A percentile compares a stretch with the other conserved stretches of the same genome.
Evolutionary conservation across 2,329 filamentous ascomycete species (phyloP).

Genomic region (Bipolaris oryzae): DNA sequence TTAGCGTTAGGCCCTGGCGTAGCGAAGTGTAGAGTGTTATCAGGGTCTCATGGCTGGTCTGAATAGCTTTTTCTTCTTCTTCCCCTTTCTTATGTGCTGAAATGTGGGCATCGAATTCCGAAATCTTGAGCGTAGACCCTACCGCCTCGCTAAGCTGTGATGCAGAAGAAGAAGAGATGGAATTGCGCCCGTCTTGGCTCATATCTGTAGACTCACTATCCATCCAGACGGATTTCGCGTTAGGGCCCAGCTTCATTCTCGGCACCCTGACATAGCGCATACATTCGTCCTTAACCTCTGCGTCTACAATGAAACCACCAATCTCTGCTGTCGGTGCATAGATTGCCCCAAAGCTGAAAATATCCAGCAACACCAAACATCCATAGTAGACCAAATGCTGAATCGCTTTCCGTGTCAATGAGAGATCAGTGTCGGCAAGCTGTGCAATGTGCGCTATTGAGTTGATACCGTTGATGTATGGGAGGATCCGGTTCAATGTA

Average conservation of each 20-base stretch:
- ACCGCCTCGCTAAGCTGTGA: slow-evolving; percentile 25
- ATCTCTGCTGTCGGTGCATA: slow-evolving; percentile 85
- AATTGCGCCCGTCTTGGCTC: slow-evolving; percentile 28
- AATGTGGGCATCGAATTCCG: slow-evolving; percentile 19
- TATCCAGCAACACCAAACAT: slow-evolving; percentile 85
- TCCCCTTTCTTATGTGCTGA: slow-evolving; percentile 13
- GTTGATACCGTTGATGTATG: slow-evolving; percentile 87
- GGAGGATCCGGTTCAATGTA: slow-evolving; percentile 78
- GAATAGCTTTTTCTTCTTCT: slow-evolving; percentile 21
- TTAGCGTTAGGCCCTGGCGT: slow-evolving; percentile 79
- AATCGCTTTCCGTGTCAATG: slow-evolving; percentile 83
- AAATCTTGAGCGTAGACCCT: slow-evolving; percentile 21
- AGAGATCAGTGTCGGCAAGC: slow-evolving; percentile 82
- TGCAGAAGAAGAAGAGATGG: slow-evolving; percentile 33
- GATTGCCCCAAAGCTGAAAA: slow-evolving; percentile 92
- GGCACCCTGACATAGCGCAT: slow-evolving; percentile 72
- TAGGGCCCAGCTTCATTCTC: slow-evolving; percentile 35
- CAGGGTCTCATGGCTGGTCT: slow-evolving; percentile 54
- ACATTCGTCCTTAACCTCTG: slow-evolving; percentile 83
- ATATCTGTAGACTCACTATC: slow-evolving; percentile 25
- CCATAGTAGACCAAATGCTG: slow-evolving; percentile 93
- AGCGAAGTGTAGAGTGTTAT: slow-evolving; percentile 87
- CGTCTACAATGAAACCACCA: slow-evolving; percentile 77
- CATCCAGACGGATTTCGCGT: slow-evolving; percentile 19
- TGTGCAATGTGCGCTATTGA: slow-evolving; percentile 86